phyloP scores from a whole-genome alignment of 352 stramenopile genomes.

The Achlya hypogyna region DNA sequence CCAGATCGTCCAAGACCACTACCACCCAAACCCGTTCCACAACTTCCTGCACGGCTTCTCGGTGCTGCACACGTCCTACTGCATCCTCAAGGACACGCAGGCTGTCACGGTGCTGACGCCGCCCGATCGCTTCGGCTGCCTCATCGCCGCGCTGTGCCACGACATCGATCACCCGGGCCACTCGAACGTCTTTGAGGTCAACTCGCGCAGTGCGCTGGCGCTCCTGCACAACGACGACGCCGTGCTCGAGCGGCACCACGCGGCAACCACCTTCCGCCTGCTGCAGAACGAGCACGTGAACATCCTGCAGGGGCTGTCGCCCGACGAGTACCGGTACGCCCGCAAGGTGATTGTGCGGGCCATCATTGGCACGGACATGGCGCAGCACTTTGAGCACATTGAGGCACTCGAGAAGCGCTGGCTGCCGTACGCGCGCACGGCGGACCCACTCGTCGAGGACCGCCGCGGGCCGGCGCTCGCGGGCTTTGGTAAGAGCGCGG shows the following conservation, averaged over 20 bases:
- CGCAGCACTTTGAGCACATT: slow-evolving; percentile 81
- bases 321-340: slow-evolving; percentile 60
- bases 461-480: slow-evolving; percentile 21
- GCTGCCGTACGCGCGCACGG: slow-evolving; percentile 36
- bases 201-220: slow-evolving; percentile 63
- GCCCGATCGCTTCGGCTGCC: slow-evolving; percentile 73
- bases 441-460: slow-evolving; percentile 40
- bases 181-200: slow-evolving; percentile 85
- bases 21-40: slow-evolving; percentile 86
- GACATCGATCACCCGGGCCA: slow-evolving; percentile 88
- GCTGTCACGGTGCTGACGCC: slow-evolving; percentile 59
- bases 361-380: slow-evolving; percentile 88
- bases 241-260: slow-evolving; percentile 85
- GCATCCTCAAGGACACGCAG: slow-evolving; percentile 65
- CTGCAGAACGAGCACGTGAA: slow-evolving; percentile 80
- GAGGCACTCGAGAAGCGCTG: slow-evolving; percentile 59
- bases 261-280: slow-evolving; percentile 78
- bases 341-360: slow-evolving; percentile 83
- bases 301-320: slow-evolving; percentile 69
- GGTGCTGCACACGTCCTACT: slow-evolving; percentile 77
- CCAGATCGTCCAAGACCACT: slow-evolving; percentile 66
- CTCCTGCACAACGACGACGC: slow-evolving; percentile 84
- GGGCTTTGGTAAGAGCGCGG: slow-evolving; percentile 24
- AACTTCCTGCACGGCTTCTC: slow-evolving; percentile 87
- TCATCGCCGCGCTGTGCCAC: slow-evolving; percentile 83